Percentiles rank a stretch among this genome's conserved stretches.
Conservation (phyloP, 257 asterid species). For the Ligustrum vulgare region DNA sequence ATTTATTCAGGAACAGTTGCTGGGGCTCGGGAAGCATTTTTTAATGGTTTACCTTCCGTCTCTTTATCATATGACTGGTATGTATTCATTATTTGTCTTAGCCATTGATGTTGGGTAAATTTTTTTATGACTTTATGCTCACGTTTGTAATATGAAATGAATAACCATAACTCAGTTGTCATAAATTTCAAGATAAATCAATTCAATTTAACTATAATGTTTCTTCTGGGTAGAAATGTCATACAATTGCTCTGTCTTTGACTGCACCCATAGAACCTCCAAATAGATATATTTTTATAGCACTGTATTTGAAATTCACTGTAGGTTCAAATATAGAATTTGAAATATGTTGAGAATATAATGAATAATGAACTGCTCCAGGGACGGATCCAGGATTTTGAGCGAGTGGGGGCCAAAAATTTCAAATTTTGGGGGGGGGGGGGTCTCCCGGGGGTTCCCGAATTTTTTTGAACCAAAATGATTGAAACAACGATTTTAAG, state of each 20-base stretch:
- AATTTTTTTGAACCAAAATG: too few relatives aligned
- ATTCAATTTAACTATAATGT: too few relatives aligned
- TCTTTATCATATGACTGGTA: constrained; percentile 90
- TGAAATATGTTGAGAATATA: too few relatives aligned
- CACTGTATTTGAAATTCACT: too few relatives aligned
- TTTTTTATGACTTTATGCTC: neutral
- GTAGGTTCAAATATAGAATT: too few relatives aligned
- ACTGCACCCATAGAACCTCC: neutral
- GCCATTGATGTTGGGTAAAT: neutral
- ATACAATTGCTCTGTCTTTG: neutral
- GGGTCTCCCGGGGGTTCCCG: too few relatives aligned
- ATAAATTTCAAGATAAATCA: neutral
- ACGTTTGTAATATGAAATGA: too few relatives aligned
- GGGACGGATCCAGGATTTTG: too few relatives aligned
- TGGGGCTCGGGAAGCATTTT: constrained; percentile 94
- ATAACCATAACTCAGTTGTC: neutral
- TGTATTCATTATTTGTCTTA: neutral
- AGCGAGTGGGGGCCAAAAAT: too few relatives aligned
- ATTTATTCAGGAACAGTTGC: constrained; percentile 92
- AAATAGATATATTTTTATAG: neutral
- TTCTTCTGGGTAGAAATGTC: neutral
- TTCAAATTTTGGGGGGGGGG: too few relatives aligned
- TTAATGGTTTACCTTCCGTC: constrained; percentile 67
- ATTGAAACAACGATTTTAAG: too few relatives aligned
- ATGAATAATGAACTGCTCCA: neutral